phyloP scores from a whole-genome alignment of 495 filamentous ascomycete genomes.

The Daldinia vernicosa region DNA sequence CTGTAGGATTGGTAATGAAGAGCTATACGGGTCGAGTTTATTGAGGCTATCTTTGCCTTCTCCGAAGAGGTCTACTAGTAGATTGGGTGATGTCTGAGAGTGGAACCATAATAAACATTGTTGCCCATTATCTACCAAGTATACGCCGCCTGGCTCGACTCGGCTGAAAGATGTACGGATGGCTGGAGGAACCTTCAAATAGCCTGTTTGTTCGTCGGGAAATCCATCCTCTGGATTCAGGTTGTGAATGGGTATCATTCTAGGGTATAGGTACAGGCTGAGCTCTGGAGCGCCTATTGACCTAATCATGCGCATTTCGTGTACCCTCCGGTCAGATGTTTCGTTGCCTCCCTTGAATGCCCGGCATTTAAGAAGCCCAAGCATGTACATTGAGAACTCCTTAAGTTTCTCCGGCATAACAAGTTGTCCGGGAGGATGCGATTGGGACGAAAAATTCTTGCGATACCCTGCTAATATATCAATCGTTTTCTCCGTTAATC shows the following conservation, averaged over 20 bases:
- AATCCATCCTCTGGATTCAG: constrained; percentile 89
- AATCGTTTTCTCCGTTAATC: constrained; percentile 89
- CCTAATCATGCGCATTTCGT: constrained; percentile 90
- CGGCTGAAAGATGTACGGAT: constrained; percentile 87
- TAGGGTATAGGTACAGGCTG: constrained; percentile 92
- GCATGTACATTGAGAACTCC: constrained; percentile 96
- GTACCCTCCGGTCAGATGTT: constrained; percentile 87
- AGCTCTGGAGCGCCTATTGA: constrained; percentile 86
- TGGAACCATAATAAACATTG: constrained; percentile 92
- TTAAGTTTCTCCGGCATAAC: constrained; percentile 96
- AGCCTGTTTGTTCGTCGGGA: constrained; percentile 80
- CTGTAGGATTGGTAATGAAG: constrained; percentile 79
- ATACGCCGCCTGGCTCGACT: constrained; percentile 95
- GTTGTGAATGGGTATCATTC: constrained; percentile 91
- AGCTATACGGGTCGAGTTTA: constrained; percentile 78
- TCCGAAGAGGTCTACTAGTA: constrained; percentile 91
- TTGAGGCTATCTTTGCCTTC: constrained; percentile 75
- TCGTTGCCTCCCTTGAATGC: constrained; percentile 95
- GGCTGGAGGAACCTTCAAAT: constrained; percentile 80
- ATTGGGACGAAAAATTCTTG: constrained; percentile 80
- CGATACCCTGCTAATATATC: constrained; percentile 94
- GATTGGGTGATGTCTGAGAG: constrained; percentile 74
- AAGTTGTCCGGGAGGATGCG: constrained; percentile 90
- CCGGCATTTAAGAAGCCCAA: constrained; percentile 89
- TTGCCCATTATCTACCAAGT: constrained; percentile 97